Evolutionary conservation across 1,284 basidiomycete species (phyloP).

Genomic region (Sanguinoderma infundibulare): DNA sequence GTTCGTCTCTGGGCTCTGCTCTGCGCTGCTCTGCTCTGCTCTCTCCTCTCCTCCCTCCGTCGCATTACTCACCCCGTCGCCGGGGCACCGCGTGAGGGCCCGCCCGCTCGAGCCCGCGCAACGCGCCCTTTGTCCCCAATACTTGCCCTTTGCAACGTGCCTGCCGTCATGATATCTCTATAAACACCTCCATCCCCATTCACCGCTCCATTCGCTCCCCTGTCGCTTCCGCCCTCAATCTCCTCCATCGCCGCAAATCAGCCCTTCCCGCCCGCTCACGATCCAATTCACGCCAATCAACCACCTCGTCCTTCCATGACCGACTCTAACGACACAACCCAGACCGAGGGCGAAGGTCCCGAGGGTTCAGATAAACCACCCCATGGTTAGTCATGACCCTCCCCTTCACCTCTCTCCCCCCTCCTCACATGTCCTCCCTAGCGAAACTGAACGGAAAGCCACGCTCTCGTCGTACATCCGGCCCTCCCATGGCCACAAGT

Average conservation of each 20-base stretch:
- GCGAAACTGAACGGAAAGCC: slow-evolving; percentile 21
- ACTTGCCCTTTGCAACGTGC: slow-evolving; percentile 26
- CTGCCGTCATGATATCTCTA: slow-evolving; percentile 41
- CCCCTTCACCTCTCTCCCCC: slow-evolving; percentile 21
- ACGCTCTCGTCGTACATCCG: slow-evolving; percentile 21
- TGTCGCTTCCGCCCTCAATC: slow-evolving; percentile 18
- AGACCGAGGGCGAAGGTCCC: slow-evolving; percentile 58
- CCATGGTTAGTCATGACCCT: slow-evolving; percentile 33
- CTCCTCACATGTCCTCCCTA: slow-evolving; percentile 1
- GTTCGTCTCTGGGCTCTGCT: slow-evolving; percentile 25
- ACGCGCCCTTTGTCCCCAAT: slow-evolving; percentile 18
- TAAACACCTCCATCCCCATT: slow-evolving; percentile 32
- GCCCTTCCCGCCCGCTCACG: slow-evolving; percentile 10
- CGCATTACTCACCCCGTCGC: slow-evolving; percentile 19
- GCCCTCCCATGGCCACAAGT: slow-evolving; percentile 20
- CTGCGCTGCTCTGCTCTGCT: slow-evolving; percentile 23
- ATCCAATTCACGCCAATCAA: slow-evolving; percentile 16
- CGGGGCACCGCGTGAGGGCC: slow-evolving; percentile 37
- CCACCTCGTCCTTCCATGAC: slow-evolving; percentile 25
- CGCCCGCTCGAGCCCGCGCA: slow-evolving; percentile 34
- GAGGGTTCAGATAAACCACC: slow-evolving; percentile 66
- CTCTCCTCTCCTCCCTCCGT: slow-evolving; percentile 11
- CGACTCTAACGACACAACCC: slow-evolving; percentile 45
- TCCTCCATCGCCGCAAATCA: slow-evolving; percentile 24
- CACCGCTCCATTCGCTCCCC: slow-evolving; percentile 21